Conservation (phyloP, 2,329 filamentous ascomycete species). For the Cordyceps cateniannulata region DNA sequence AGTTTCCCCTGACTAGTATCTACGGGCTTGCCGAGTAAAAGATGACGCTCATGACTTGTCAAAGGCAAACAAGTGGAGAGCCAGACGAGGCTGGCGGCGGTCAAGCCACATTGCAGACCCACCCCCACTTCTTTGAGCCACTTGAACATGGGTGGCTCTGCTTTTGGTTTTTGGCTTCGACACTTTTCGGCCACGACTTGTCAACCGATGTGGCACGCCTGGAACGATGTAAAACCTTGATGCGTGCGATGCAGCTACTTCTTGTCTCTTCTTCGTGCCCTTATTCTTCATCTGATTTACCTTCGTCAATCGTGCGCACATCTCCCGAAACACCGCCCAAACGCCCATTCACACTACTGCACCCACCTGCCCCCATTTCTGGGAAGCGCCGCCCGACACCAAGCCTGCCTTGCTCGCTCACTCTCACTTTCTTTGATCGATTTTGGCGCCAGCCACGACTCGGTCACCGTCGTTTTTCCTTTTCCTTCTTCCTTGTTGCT, state of each 20-base stretch:
- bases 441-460: background rate
- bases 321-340: background rate
- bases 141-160: background rate
- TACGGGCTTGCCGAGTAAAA: background rate
- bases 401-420: background rate
- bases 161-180: background rate
- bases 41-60: background rate
- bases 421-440: background rate
- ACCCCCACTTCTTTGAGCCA: background rate
- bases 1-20: background rate
- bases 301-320: background rate
- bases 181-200: background rate
- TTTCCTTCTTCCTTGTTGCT: background rate
- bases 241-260: background rate
- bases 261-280: background rate
- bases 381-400: background rate
- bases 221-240: background rate
- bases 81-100: background rate
- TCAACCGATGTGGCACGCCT: background rate
- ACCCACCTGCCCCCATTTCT: background rate
- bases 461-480: background rate
- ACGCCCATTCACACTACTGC: background rate
- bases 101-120: background rate
- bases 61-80: too few relatives aligned
- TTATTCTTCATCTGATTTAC: background rate